Percentiles rank a stretch among this genome's conserved stretches.
Conservation (phyloP, 2,329 filamentous ascomycete genomes). For the Rasamsonia emersonii region DNA sequence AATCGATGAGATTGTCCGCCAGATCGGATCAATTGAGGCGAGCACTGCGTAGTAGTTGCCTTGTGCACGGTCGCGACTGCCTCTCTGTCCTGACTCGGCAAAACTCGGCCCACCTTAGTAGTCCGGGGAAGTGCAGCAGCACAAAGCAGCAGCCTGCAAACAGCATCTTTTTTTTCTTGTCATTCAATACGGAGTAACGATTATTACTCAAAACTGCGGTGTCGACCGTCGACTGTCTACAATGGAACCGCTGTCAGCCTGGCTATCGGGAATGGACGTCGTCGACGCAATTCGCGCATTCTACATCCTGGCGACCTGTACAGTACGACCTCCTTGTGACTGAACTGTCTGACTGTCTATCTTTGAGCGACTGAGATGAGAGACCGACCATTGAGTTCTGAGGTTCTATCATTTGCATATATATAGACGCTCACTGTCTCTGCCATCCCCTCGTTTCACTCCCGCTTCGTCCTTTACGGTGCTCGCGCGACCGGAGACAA, state of each 20-base stretch:
- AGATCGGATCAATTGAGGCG: too few species aligned
- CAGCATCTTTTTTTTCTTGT: too few species aligned
- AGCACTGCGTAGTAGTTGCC: too few species aligned
- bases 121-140: too few species aligned
- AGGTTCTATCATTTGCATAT: slow-evolving; percentile 2
- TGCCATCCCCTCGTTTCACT: slow-evolving; percentile 41
- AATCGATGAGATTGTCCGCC: too few species aligned
- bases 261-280: slow-evolving; percentile 18
- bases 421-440: slow-evolving; percentile 43
- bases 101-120: too few species aligned
- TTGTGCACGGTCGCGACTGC: too few species aligned
- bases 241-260: neutral
- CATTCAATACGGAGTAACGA: too few species aligned
- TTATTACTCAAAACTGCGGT: too few species aligned
- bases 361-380: neutral
- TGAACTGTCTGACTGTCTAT: neutral
- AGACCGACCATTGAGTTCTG: slow-evolving; percentile 1
- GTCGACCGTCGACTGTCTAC: too few species aligned
- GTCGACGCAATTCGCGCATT: slow-evolving; percentile 28
- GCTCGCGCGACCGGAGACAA: slow-evolving; percentile 37
- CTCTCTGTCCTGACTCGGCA: too few species aligned
- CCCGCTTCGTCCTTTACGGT: slow-evolving; percentile 54
- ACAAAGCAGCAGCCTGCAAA: too few species aligned
- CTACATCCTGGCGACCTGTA: slow-evolving; percentile 29
- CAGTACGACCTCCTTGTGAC: slow-evolving; percentile 19